Evolutionary conservation across 352 stramenopile genomes (phyloP), one percentile per base, ranked within the genome.

Genomic region (Phytopythium sindhum): DNA sequence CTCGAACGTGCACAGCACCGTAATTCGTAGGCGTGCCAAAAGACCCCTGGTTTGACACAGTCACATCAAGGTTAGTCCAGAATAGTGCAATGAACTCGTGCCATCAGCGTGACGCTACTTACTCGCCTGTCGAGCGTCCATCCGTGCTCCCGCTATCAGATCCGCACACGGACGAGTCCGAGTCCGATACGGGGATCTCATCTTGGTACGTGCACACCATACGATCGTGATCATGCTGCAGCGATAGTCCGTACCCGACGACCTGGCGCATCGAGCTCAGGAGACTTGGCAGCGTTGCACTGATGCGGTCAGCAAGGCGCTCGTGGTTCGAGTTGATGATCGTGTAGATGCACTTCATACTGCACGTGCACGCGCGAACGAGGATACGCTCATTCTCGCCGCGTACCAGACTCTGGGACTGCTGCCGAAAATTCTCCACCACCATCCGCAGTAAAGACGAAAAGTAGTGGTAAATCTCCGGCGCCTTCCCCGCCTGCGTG

Each of bases 261-360:
- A 96, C 80, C 47, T 93, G 85, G 4, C 87, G 85, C 77, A 96
- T 91, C 19, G 84, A 91, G 41, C 64, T 88, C 42, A 96, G 59
- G 14, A 94, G 60, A 59, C 74, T 84, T 2, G 85, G 81, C 45
- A 96, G 48, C 8, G 72, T 65, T 0, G 82, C 69, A 17, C 80
- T 69, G 31, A 94, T 91, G 28, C 78, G 84, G 50, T 88, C 82
- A 5, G 42, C 63, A 24, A 92, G 72, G 7, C 70, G 80, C 23
- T 91, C 81, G 28, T 79, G 80, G 48, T 83, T 87, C 50, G 80
- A 81, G 54, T 79, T 85, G 52, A 94, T 76, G 60, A 96, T 92
- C 67, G 84, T 89, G 64, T 85, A 91, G 24, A 93, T 77, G 69
- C 87, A 96, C 69, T 94, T 93, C 75, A 96, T 87, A 59, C 87